Evolutionary conservation across 2,329 filamentous ascomycete genomes (phyloP).

Genomic region (Trichoderma sp.): DNA sequence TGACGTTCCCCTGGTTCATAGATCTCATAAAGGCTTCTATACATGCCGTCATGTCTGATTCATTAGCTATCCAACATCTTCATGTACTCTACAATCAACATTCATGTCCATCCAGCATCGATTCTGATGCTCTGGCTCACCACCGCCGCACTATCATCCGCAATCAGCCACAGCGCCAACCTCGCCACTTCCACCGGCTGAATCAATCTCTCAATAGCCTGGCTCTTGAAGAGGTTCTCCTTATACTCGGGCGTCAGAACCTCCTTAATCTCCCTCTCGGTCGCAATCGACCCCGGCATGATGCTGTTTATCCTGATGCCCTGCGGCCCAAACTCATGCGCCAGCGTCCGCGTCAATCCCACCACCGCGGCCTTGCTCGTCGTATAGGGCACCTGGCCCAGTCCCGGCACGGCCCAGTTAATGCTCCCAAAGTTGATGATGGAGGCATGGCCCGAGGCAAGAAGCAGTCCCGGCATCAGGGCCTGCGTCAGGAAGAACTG

Average conservation of each 20-base stretch:
- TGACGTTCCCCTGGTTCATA: no score
- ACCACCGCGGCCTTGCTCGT: constrained; percentile 57
- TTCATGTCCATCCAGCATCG: constrained; percentile 24
- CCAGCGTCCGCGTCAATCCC: constrained; percentile 57
- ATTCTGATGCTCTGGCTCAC: constrained; percentile 24
- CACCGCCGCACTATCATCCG: constrained; percentile 41
- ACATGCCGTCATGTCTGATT: no score
- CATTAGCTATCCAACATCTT: not conserved
- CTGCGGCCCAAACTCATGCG: constrained; percentile 52
- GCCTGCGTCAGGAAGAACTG: constrained; percentile 71
- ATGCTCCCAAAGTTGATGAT: constrained; percentile 55
- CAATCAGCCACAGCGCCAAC: constrained; percentile 48
- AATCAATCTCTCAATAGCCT: constrained; percentile 46
- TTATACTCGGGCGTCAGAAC: constrained; percentile 46
- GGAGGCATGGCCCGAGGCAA: constrained; percentile 10
- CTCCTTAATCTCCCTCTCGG: constrained; percentile 46
- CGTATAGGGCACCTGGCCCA: constrained; percentile 50
- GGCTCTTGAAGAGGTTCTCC: constrained; percentile 43
- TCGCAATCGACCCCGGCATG: constrained; percentile 52
- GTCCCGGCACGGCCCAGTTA: constrained; percentile 47
- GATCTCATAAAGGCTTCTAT: not conserved
- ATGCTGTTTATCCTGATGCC: constrained; percentile 53
- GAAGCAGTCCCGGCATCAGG: constrained; percentile 59
- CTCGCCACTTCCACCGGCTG: constrained; percentile 49
- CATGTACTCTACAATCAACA: not conserved